These are phyloP conservation scores for Pyracantha coccinea DNA, from an alignment of 331 rosid species.

Conservation along the genomic window DNA sequence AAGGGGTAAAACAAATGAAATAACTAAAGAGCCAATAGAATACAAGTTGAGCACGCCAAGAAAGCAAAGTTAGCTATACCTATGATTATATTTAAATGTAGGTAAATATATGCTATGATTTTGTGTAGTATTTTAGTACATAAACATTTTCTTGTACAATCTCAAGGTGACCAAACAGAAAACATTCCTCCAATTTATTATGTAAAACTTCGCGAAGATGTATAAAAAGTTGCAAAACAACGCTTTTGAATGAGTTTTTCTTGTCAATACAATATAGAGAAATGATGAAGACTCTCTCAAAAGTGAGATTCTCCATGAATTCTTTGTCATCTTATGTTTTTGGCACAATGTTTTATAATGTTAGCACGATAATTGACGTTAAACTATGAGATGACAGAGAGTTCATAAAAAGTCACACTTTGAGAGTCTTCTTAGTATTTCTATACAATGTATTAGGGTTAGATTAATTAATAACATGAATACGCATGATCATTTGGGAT, in stretches of 20 bases:
- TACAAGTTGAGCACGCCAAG: neutral
- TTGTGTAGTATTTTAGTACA: neutral
- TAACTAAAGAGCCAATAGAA: neutral
- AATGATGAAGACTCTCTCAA: too few species aligned
- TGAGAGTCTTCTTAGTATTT: too few species aligned
- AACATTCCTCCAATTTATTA: conserved; percentile 22
- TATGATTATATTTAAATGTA: neutral
- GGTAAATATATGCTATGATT: neutral
- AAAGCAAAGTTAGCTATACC: neutral
- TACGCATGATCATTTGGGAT: too few species aligned
- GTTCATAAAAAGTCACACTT: too few species aligned
- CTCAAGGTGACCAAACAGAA: conserved; percentile 21
- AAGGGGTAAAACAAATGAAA: neutral
- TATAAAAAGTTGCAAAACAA: neutral
- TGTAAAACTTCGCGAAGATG: conserved; percentile 18
- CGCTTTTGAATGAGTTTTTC: neutral
- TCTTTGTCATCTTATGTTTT: too few species aligned
- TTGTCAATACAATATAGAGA: neutral
- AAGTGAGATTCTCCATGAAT: fast-evolving
- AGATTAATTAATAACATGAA: too few species aligned
- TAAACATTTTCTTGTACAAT: neutral
- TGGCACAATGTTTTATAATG: too few species aligned
- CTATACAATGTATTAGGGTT: too few species aligned
- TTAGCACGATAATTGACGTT: too few species aligned
- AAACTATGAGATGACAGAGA: too few species aligned